These are phyloP conservation scores for Coprinopsis cinerea DNA, from an alignment of 768 basidiomycete genomes.

Conservation along the genomic window DNA sequence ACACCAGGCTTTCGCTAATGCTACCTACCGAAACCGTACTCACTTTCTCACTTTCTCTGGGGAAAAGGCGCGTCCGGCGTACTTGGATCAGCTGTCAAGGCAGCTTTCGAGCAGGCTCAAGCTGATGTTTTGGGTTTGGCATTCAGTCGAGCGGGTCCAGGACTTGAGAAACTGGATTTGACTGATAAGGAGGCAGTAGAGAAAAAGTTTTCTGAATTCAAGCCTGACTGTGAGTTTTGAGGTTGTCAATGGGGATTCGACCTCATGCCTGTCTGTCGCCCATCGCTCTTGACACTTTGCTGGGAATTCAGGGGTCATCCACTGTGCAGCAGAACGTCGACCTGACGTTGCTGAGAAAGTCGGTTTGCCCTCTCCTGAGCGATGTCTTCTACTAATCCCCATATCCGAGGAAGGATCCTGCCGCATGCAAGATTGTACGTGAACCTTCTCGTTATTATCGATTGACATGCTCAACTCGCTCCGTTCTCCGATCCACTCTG, in stretches of 20 bases:
- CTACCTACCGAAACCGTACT: background rate
- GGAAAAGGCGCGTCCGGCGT: constrained; percentile 83
- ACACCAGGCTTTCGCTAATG: background rate
- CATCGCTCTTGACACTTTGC: background rate
- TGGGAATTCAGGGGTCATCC: constrained; percentile 64
- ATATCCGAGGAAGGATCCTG: constrained; percentile 48
- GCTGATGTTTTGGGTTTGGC: constrained; percentile 64
- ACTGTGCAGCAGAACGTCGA: constrained; percentile 91
- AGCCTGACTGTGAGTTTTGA: constrained; percentile 62
- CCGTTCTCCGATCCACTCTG: background rate
- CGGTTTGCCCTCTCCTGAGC: constrained; percentile 14
- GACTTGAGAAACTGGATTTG: constrained; percentile 60
- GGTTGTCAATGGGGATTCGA: too few species aligned
- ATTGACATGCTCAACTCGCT: background rate
- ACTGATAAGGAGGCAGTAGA: constrained; percentile 51
- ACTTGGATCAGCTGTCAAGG: constrained; percentile 73
- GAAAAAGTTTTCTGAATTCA: constrained; percentile 46
- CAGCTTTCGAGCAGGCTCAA: constrained; percentile 48
- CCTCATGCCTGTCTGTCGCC: too few species aligned
- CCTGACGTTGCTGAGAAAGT: constrained; percentile 93
- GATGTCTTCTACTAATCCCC: background rate
- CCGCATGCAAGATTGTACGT: constrained; percentile 39
- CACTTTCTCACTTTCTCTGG: background rate
- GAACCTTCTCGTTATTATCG: background rate
- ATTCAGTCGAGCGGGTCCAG: constrained; percentile 54